phyloP scores from a whole-genome alignment of 106 monocot genomes.

The Dendrobium catenatum region DNA sequence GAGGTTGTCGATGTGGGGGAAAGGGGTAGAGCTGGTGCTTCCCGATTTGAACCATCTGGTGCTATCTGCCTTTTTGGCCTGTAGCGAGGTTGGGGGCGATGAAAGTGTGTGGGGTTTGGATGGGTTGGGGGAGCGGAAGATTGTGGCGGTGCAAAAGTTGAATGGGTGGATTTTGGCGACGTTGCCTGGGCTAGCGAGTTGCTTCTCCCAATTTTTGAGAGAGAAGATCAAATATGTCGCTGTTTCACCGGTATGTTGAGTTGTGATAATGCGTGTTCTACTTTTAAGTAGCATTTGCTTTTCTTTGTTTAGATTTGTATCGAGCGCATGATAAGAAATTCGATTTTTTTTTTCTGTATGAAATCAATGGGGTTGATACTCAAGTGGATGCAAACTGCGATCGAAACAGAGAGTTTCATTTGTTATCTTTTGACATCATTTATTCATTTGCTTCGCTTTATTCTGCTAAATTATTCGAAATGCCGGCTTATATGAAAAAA shows the following conservation, averaged over 20 bases:
- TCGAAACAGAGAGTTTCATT: not conserved
- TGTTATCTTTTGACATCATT: too few species aligned
- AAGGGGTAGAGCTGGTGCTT: slow-evolving; percentile 18
- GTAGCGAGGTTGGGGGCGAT: slow-evolving; percentile 36
- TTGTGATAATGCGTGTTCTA: not conserved
- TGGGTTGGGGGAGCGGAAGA: slow-evolving; percentile 23
- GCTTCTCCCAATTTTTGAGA: slow-evolving; percentile 44
- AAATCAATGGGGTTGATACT: not conserved
- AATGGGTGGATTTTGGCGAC: slow-evolving; percentile 51
- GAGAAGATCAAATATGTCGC: slow-evolving; percentile 36
- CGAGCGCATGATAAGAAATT: not conserved
- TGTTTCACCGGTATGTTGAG: slow-evolving; percentile 31
- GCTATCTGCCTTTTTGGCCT: slow-evolving; percentile 42
- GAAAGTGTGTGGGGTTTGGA: slow-evolving; percentile 24
- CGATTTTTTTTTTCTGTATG: not conserved
- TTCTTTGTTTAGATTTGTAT: not conserved
- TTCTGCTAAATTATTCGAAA: too few species aligned
- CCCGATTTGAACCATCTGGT: slow-evolving; percentile 67
- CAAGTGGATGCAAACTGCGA: not conserved
- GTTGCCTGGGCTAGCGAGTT: slow-evolving; percentile 46
- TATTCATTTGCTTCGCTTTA: too few species aligned
- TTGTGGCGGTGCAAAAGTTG: slow-evolving; percentile 53
- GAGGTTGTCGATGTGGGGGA: slow-evolving; percentile 12
- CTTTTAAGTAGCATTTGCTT: not conserved
- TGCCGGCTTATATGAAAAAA: too few species aligned